Conservation (phyloP, 345 rosid species). For the Hibiscus tridactylites region DNA sequence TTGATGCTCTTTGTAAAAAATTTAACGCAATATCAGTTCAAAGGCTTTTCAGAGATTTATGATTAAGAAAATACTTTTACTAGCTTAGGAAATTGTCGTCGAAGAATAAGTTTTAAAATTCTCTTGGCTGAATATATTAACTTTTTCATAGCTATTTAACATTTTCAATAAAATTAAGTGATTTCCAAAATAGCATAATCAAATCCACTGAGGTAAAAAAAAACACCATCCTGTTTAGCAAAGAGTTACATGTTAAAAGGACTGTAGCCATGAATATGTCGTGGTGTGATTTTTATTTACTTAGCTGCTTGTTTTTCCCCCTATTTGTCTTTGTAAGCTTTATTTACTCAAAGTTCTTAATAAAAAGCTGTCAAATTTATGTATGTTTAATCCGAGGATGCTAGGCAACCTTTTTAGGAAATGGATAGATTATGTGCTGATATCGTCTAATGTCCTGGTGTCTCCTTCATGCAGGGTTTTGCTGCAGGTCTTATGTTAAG, state of each 20-base stretch:
- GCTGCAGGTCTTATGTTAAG: constrained; percentile 98
- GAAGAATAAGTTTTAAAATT: neutral
- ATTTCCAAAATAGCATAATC: neutral
- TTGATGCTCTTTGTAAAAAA: neutral
- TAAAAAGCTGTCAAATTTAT: neutral
- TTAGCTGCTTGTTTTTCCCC: neutral
- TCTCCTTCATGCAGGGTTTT: constrained; percentile 62
- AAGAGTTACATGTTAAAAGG: neutral
- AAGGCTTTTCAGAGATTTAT: no score
- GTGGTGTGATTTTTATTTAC: neutral
- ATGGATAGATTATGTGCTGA: neutral
- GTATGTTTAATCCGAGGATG: neutral
- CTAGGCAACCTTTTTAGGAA: neutral
- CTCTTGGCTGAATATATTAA: neutral
- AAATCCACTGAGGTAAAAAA: neutral
- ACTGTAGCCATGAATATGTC: neutral
- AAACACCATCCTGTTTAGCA: neutral
- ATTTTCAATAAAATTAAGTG: neutral
- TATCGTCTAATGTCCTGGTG: constrained; percentile 15
- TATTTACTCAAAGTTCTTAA: neutral
- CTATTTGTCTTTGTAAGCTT: neutral
- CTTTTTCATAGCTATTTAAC: neutral
- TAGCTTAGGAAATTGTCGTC: neutral
- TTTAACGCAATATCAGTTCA: no score
- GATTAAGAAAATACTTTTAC: no score